phyloP scores from a whole-genome alignment of 2,329 filamentous ascomycete species.

The Cladorrhinum sp. region DNA sequence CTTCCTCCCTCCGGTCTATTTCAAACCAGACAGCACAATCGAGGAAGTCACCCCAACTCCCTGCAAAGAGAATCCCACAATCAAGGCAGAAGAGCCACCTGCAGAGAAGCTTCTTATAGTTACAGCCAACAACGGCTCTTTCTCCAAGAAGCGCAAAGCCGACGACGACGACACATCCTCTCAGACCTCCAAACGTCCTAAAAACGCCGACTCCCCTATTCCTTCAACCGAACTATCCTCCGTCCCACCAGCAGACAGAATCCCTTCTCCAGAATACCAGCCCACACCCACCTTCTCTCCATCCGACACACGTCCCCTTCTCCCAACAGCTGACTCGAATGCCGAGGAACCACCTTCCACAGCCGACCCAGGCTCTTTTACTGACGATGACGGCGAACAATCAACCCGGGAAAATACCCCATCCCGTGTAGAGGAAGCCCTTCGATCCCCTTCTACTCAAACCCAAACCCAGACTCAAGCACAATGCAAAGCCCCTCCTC shows the following conservation, averaged over 20 bases:
- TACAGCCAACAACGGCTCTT: background rate
- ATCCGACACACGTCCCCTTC: background rate
- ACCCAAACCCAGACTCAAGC: slow-evolving; percentile 1
- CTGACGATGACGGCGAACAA: slow-evolving; percentile 1
- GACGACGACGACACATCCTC: slow-evolving; percentile 35
- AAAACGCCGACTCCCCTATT: slow-evolving; percentile 34
- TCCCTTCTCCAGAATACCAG: background rate
- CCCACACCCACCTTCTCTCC: background rate
- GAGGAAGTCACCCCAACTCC: slow-evolving; percentile 12
- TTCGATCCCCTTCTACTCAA: background rate
- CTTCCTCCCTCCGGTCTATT: slow-evolving; percentile 72
- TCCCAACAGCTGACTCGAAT: background rate
- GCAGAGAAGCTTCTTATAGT: slow-evolving; percentile 9
- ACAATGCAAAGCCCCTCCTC: slow-evolving; percentile 57
- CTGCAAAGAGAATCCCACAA: background rate
- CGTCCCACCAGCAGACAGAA: background rate
- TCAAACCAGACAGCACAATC: slow-evolving; percentile 30
- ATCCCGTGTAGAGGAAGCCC: background rate
- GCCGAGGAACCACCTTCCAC: background rate
- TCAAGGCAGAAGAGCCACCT: background rate
- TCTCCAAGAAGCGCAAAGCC: slow-evolving; percentile 64
- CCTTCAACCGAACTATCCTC: background rate
- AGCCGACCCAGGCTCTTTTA: background rate
- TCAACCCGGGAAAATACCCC: background rate
- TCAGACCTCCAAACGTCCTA: slow-evolving; percentile 49